These are phyloP conservation scores for Didymella segeticola DNA, from an alignment of 2,329 filamentous ascomycete genomes.

Conservation along the genomic window DNA sequence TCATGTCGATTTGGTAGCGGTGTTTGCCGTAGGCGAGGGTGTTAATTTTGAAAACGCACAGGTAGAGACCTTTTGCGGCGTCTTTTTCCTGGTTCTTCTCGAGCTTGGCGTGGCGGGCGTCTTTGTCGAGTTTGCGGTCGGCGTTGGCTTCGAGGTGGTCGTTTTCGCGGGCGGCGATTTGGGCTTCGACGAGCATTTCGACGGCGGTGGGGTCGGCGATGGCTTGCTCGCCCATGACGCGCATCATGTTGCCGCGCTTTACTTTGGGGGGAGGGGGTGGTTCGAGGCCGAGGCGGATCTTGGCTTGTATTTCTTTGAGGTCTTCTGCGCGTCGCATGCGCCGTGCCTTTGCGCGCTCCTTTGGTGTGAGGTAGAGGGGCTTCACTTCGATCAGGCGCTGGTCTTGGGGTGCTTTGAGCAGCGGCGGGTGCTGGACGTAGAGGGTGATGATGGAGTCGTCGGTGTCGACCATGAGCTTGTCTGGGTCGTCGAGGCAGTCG, in stretches of 20 bases:
- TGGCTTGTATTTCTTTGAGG: slow-evolving; percentile 94
- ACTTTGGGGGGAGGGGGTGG: slow-evolving; percentile 94
- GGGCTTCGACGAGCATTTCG: slow-evolving; percentile 88
- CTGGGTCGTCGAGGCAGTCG: slow-evolving; percentile 68
- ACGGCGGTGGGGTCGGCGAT: slow-evolving; percentile 98
- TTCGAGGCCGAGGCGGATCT: slow-evolving; percentile 88
- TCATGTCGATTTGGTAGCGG: slow-evolving; percentile 89
- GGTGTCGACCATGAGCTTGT: slow-evolving; percentile 74
- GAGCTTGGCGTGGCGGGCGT: slow-evolving; percentile 85
- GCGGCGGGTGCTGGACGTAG: slow-evolving; percentile 91
- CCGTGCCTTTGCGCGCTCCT: slow-evolving; percentile 89
- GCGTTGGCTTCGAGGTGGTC: slow-evolving; percentile 82
- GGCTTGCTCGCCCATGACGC: slow-evolving; percentile 87
- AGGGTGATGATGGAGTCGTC: slow-evolving; percentile 87
- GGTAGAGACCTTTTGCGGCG: slow-evolving; percentile 81
- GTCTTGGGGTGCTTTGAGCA: slow-evolving; percentile 90
- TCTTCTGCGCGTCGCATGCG: slow-evolving; percentile 90
- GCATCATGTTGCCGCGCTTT: slow-evolving; percentile 97
- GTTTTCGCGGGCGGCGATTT: slow-evolving; percentile 85
- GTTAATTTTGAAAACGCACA: slow-evolving; percentile 88
- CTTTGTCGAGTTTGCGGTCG: slow-evolving; percentile 85
- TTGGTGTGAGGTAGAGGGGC: slow-evolving; percentile 88
- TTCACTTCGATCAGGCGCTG: slow-evolving; percentile 80
- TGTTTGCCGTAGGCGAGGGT: slow-evolving; percentile 92
- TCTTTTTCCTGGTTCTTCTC: slow-evolving; percentile 84